Evolutionary conservation across 2,329 filamentous ascomycete species (phyloP), one percentile per base, ranked within the genome.

Genomic region (Phyllosticta citrichinensis): DNA sequence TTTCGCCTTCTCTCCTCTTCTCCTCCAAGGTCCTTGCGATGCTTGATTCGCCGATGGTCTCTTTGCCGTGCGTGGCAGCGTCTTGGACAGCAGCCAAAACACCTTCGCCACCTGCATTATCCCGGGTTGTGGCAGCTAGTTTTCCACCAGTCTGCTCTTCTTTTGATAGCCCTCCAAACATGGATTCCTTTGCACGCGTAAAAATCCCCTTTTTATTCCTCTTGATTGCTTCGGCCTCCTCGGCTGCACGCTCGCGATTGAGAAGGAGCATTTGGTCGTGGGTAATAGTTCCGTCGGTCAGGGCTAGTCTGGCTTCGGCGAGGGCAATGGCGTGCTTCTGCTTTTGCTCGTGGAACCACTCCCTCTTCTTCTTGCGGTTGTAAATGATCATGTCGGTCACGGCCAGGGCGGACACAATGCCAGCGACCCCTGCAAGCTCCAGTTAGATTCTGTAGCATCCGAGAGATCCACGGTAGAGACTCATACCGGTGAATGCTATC

Each of bases 341-440:
- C 65, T 80, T 75, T 67, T 85, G 75, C 63, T 80, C 74, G 53
- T 75, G 80, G 64, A 85, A 79, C 77, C 80, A 88, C 64, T 87
- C 82, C 47, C 78, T 78, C 61, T 81, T 78, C 75, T 87, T 85
- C 62, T 81, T 79, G 60, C 86, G 81, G 71, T 88, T 88, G 75
- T 87, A 85, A 63, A 86, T 73, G 62, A 87, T 79, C 77, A 88
- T 82, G 68, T 87, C 85, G 63, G 82, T 79, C 65, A 86, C 79
- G 10, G 85, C 84, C 70, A 87, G 86, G 50, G 83, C 78, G 47
- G 84, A 84, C 53, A 87, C 80, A 52, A 81, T 80, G 66, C 79
- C 82, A 57, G 81, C 79, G 63, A 87, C 75, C 62, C 84, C 85
- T 82, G 70, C 8, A n/a, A 35, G 3, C 19, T 17, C 25, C 25